phyloP scores from a whole-genome alignment of 2,329 filamentous ascomycete genomes.

The Pseudogymnoascus sp. region DNA sequence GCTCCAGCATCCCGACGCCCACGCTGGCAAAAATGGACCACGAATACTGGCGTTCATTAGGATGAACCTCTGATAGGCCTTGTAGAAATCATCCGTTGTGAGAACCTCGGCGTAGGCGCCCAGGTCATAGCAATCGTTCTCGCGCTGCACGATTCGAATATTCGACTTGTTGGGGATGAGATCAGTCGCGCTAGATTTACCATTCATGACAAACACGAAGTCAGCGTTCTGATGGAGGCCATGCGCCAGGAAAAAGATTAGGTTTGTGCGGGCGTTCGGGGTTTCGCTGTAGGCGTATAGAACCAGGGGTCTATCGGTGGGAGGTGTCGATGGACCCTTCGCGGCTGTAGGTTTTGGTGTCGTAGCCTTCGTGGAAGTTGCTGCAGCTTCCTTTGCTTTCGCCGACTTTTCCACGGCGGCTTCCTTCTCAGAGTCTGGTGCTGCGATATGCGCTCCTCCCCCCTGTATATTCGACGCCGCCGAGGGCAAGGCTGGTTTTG shows the following conservation, averaged over 20 bases:
- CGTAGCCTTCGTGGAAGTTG: neutral
- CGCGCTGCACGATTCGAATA: slow-evolving; percentile 20
- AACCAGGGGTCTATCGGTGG: slow-evolving; percentile 20
- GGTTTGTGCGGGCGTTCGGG: slow-evolving; percentile 20
- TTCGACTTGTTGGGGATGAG: slow-evolving; percentile 20
- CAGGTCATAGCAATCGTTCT: slow-evolving; percentile 26
- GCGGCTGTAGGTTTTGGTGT: neutral
- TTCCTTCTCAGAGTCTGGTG: neutral
- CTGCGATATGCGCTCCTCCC: neutral
- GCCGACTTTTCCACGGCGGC: neutral
- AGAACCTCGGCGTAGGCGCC: slow-evolving; percentile 25
- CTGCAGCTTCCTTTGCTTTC: neutral
- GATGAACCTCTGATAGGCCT: slow-evolving; percentile 24
- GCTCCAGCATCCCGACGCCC: slow-evolving; percentile 24
- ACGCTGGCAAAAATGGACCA: slow-evolving; percentile 26
- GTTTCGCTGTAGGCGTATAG: slow-evolving; percentile 27
- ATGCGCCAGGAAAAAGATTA: slow-evolving; percentile 26
- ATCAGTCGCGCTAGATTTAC: slow-evolving; percentile 16
- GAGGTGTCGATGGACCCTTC: neutral
- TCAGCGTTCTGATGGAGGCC: slow-evolving; percentile 25
- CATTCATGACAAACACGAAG: slow-evolving; percentile 27
- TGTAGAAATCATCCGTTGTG: slow-evolving; percentile 21
- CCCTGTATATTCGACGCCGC: neutral
- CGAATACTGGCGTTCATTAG: slow-evolving; percentile 27
- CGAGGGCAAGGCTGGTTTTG: neutral